Conservation (phyloP, 768 basidiomycete genomes). For the Mycena capillaripes region DNA sequence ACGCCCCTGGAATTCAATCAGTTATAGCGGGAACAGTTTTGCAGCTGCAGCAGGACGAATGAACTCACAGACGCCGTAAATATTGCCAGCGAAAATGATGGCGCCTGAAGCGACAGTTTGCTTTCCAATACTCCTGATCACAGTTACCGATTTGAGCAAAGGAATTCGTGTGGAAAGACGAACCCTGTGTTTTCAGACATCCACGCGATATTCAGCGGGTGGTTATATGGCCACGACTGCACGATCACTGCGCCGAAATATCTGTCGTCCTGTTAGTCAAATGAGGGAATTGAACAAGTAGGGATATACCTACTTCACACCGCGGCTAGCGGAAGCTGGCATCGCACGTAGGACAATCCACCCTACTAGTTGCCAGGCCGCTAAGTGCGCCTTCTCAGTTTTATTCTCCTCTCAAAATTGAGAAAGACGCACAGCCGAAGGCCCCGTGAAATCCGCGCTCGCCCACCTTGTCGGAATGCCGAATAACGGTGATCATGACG, state of each 20-base stretch:
- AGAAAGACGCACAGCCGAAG: slow-evolving; percentile 43
- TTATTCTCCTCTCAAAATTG: no score
- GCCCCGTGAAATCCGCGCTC: slow-evolving; percentile 51
- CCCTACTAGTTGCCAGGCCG: slow-evolving; percentile 51
- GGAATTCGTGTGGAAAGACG: no score
- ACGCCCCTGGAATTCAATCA: slow-evolving; percentile 11
- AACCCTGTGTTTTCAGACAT: slow-evolving; percentile 57
- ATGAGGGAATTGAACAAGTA: background rate
- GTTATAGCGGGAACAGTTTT: background rate
- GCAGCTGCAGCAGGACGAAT: background rate
- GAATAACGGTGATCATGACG: slow-evolving; percentile 47
- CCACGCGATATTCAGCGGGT: slow-evolving; percentile 55
- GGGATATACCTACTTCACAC: slow-evolving; percentile 40
- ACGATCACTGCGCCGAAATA: slow-evolving; percentile 50
- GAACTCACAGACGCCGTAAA: slow-evolving; percentile 42
- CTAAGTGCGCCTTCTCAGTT: slow-evolving; percentile 25
- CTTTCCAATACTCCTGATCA: slow-evolving; percentile 37
- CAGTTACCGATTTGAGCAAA: no score
- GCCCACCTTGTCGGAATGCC: slow-evolving; percentile 49
- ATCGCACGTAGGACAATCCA: slow-evolving; percentile 52
- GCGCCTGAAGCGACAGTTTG: slow-evolving; percentile 51
- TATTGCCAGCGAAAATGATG: slow-evolving; percentile 46
- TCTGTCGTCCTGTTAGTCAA: no score
- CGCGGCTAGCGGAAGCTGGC: slow-evolving; percentile 42
- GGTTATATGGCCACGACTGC: slow-evolving; percentile 53